Percentiles rank a stretch among this genome's conserved stretches.
phyloP scores from a whole-genome alignment of 1,139 yeast genomes.

The Kodamaea anthophila region DNA sequence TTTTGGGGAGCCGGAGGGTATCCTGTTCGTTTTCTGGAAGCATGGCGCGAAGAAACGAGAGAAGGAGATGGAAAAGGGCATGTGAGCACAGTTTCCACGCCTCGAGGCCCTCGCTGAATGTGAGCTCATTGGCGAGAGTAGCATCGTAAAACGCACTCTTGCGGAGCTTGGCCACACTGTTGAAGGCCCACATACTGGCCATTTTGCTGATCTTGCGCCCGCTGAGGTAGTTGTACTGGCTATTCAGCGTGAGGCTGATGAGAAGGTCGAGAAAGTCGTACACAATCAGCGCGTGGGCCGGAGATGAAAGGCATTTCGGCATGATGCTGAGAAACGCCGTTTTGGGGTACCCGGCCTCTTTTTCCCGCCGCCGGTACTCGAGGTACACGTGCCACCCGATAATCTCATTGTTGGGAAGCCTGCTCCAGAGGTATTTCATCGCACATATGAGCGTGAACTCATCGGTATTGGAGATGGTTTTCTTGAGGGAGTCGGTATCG shows the following conservation, averaged over 20 bases:
- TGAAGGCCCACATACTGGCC: constrained; percentile 89
- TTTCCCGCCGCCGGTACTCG: constrained; percentile 61
- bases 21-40: constrained; percentile 59
- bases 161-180: constrained; percentile 19
- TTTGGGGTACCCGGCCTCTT: constrained; percentile 58
- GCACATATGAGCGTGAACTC: constrained; percentile 67
- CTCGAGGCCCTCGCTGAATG: constrained; percentile 66
- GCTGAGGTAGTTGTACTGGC: constrained; percentile 70
- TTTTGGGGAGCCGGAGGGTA: constrained; percentile 54
- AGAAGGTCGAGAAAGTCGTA: constrained; percentile 80
- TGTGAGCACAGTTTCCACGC: constrained; percentile 80
- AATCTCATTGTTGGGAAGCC: constrained; percentile 73
- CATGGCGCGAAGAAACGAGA: constrained; percentile 77
- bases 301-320: constrained; percentile 79
- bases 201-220: constrained; percentile 76
- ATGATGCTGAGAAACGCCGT: constrained; percentile 70
- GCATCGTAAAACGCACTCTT: constrained; percentile 38
- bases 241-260: constrained; percentile 76
- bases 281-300: constrained; percentile 84
- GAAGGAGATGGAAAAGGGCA: constrained; percentile 74
- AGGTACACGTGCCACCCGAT: constrained; percentile 84
- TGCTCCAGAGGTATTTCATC: constrained; percentile 78
- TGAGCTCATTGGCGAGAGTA: constrained; percentile 29
- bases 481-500: constrained; percentile 28
- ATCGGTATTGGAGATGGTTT: constrained; percentile 43